Conservation (phyloP, 2,329 filamentous ascomycete species). For the Dactylellina drechsleri region DNA sequence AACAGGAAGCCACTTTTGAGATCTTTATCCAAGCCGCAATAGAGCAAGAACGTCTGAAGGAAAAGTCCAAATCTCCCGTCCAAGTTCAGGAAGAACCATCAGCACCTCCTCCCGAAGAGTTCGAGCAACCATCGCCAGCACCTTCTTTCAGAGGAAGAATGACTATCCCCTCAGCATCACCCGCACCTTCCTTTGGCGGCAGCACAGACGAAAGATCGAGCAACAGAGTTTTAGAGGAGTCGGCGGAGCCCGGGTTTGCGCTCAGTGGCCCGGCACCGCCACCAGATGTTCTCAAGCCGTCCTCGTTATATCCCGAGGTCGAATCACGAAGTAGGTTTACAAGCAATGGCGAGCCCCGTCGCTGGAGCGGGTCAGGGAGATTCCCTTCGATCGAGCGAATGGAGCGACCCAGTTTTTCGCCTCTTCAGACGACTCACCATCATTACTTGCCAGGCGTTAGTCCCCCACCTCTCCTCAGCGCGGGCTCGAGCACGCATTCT, state of each 20-base stretch:
- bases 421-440: slow-evolving; percentile 41
- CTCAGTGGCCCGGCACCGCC: slow-evolving; percentile 51
- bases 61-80: background rate
- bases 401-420: slow-evolving; percentile 38
- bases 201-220: slow-evolving; percentile 45
- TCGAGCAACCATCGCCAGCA: slow-evolving; percentile 21
- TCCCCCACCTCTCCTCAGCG: slow-evolving; percentile 40
- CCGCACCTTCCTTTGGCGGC: slow-evolving; percentile 31
- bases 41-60: slow-evolving; percentile 28
- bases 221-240: slow-evolving; percentile 20
- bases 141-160: slow-evolving; percentile 19
- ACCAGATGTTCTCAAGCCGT: slow-evolving; percentile 48
- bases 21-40: slow-evolving; percentile 13
- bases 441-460: slow-evolving; percentile 46
- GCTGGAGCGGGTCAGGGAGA: slow-evolving; percentile 42
- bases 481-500: slow-evolving; percentile 36
- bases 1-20: slow-evolving; percentile 8
- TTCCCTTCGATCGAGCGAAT: slow-evolving; percentile 28
- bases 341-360: slow-evolving; percentile 33
- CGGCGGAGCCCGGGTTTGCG: slow-evolving; percentile 42
- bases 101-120: background rate
- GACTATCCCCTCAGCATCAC: slow-evolving; percentile 22
- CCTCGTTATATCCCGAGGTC: slow-evolving; percentile 24
- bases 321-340: slow-evolving; percentile 47
- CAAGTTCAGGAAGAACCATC: background rate